These are phyloP conservation scores for Pestalotiopsis sp. DNA, from an alignment of 2,329 filamentous ascomycete genomes.

Conservation along the genomic window DNA sequence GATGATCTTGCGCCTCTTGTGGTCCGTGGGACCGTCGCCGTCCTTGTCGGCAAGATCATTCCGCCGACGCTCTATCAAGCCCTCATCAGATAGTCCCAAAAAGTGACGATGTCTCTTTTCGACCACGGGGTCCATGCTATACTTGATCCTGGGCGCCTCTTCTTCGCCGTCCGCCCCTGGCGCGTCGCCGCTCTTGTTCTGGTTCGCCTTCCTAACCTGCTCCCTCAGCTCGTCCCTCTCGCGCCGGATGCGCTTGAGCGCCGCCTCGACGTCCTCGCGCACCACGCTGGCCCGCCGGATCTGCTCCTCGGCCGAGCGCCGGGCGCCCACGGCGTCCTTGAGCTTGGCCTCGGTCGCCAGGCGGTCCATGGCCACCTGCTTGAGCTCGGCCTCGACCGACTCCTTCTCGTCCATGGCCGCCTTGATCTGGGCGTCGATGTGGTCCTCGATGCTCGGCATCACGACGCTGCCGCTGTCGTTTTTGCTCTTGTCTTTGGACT, in stretches of 20 bases:
- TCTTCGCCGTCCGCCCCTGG: neutral
- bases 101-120: neutral
- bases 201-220: neutral
- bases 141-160: neutral
- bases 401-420: neutral
- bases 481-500: neutral
- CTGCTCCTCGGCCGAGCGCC: neutral
- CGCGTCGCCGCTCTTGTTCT: neutral
- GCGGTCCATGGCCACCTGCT: neutral
- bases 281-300: neutral
- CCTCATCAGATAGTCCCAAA: neutral
- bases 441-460: neutral
- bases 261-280: neutral
- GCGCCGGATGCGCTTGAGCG: neutral
- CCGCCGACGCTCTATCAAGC: neutral
- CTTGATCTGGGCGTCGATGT: neutral
- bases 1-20: neutral
- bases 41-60: neutral
- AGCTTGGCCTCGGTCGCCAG: conserved; percentile 1
- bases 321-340: conserved; percentile 1
- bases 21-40: neutral
- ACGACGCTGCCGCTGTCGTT: neutral
- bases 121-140: neutral
- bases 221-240: neutral
- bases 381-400: neutral